Base-by-base conservation (phyloP, 495 filamentous ascomycete genomes). In the Hypoxylon fuscum region DNA sequence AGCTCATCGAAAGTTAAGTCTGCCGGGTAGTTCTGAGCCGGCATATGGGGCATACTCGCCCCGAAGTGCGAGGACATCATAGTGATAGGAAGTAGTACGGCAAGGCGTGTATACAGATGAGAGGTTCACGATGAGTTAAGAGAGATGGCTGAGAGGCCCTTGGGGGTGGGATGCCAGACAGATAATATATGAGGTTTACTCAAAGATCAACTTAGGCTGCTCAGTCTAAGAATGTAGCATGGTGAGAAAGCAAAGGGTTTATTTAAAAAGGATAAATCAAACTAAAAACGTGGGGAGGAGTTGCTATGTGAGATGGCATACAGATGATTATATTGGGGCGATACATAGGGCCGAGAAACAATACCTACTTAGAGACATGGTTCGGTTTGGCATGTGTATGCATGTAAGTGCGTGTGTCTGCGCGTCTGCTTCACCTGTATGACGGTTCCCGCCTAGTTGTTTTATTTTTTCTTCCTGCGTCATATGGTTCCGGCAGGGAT, bases 401-500 rank as follows among this genome's bases (percentile, higher is more conserved):
- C 54, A 70, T 64, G 61, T 68, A 63, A 62, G 62, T 69, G 66
- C 55, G 69, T 67, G 64, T 70, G 57, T 70, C 61, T 58, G 68
- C 70, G 63, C 59, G 68, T 72, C 64, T 68, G 59, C 68, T 68
- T 67, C 64, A 71, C 68, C 48, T 69, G 70, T 68, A 73, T 70
- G 70, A 67, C 64, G 65, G 70, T 68, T 71, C 68, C 62, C 56
- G 63, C 63, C 48, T 62, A 62, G 64, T 58, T 68, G 66, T 68
- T 60, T 68, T 66, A 72, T 68, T 68, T 59, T 68, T 62, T 59
- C 62, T 62, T 64, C 62, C 70, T 73, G 70, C 70, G 70, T 73
- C 70, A 73, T 68, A 68, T 71, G 70, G 70, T 69, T 71, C 64
- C 65, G 65, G 70, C 68, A 73, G 70, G 70, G 70, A 67, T 73